phyloP scores from a whole-genome alignment of 169 alveolate genomes.

The Cyclospora cayetanensis region DNA sequence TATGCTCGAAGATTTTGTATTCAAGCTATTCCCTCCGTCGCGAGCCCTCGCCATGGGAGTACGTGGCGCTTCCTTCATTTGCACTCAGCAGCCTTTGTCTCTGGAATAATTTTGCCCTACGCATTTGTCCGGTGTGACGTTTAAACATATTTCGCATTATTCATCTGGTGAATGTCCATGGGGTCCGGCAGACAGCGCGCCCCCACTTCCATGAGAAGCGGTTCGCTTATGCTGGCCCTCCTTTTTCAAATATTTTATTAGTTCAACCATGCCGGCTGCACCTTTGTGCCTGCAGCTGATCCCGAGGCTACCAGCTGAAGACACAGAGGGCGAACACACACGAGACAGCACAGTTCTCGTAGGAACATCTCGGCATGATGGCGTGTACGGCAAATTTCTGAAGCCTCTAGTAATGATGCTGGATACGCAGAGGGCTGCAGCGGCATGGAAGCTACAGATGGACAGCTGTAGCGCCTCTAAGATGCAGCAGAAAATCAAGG shows the following conservation, averaged over 20 bases:
- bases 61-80: background rate
- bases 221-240: too few relatives aligned
- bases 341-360: conserved; percentile 6
- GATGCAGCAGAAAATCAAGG: conserved; percentile 10
- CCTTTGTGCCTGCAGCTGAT: background rate
- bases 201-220: too few relatives aligned
- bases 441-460: background rate
- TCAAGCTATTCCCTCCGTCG: background rate
- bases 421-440: background rate
- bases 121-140: too few relatives aligned
- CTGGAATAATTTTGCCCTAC: too few relatives aligned
- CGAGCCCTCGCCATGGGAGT: conserved; percentile 55
- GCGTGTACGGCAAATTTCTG: conserved; percentile 25
- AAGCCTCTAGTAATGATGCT: conserved; percentile 37
- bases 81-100: too few relatives aligned
- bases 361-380: conserved; percentile 40
- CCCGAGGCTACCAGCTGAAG: background rate
- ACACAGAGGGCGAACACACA: background rate
- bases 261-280: too few relatives aligned
- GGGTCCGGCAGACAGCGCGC: too few relatives aligned
- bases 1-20: conserved; percentile 56
- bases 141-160: too few relatives aligned
- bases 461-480: conserved; percentile 27
- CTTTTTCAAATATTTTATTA: too few relatives aligned
- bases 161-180: too few relatives aligned